These are phyloP conservation scores for Telfairia occidentalis DNA, from an alignment of 331 rosid species.

Conservation along the genomic window DNA sequence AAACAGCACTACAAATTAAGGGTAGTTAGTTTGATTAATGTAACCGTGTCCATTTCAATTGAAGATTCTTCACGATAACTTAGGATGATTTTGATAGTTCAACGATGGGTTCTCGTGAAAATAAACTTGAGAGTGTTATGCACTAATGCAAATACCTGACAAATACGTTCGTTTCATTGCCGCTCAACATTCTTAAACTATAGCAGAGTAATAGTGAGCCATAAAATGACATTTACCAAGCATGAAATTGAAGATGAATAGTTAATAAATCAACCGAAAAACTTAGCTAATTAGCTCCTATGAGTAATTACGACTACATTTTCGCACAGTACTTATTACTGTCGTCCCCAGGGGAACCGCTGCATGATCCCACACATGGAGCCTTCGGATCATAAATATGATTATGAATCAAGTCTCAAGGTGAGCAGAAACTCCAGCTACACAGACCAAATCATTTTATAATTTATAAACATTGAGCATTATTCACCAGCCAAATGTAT, in stretches of 20 bases:
- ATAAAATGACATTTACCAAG: background rate
- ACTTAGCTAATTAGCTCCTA: background rate
- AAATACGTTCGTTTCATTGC: background rate
- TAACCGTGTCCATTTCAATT: background rate
- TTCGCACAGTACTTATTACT: background rate
- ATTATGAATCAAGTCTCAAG: background rate
- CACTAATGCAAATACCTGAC: background rate
- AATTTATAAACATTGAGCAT: background rate
- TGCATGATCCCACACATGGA: background rate
- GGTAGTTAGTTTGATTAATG: background rate
- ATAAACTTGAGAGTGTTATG: background rate
- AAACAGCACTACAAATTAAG: background rate
- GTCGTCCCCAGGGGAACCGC: background rate
- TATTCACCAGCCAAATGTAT: background rate
- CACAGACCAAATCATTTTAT: background rate
- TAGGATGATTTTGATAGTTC: background rate
- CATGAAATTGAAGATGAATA: background rate
- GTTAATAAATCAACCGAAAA: background rate
- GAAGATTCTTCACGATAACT: background rate
- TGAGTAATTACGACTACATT: background rate
- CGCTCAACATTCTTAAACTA: background rate
- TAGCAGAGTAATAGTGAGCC: background rate
- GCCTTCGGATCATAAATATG: background rate
- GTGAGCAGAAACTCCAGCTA: background rate
- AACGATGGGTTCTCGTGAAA: background rate